A percentile compares a stretch with the other conserved stretches of the same genome.
Evolutionary conservation across 257 asterid species (phyloP).

Genomic region (Solanum sitiens): DNA sequence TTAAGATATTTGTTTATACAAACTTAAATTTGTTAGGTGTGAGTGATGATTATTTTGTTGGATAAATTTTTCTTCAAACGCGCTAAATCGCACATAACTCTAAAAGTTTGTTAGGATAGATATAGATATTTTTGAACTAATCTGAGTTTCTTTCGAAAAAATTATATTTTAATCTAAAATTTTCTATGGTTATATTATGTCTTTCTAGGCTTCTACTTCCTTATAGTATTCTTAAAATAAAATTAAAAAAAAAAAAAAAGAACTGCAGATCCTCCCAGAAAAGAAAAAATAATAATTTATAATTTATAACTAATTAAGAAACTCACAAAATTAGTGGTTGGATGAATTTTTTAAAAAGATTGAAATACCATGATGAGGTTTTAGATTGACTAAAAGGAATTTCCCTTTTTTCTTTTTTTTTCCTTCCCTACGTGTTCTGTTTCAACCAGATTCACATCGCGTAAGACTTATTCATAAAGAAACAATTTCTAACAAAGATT

Average conservation of each 20-base stretch:
- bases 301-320: background rate
- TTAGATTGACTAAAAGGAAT: background rate
- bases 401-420: too few species aligned
- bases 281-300: too few species aligned
- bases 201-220: background rate
- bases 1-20: background rate
- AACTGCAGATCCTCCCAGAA: background rate
- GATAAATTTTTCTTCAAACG: background rate
- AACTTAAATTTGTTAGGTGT: background rate
- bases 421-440: background rate
- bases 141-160: background rate
- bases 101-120: background rate
- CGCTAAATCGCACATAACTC: background rate
- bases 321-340: background rate
- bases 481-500: too few species aligned
- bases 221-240: too few species aligned
- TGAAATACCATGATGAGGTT: background rate
- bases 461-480: rapidly evolving
- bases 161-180: background rate
- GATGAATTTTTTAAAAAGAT: background rate
- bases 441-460: rapidly evolving
- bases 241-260: too few species aligned
- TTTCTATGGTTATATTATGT: too few species aligned
- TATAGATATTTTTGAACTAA: background rate
- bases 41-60: background rate